Conservation (phyloP, 2,329 filamentous ascomycete species). For the Colletotrichum agaves region DNA sequence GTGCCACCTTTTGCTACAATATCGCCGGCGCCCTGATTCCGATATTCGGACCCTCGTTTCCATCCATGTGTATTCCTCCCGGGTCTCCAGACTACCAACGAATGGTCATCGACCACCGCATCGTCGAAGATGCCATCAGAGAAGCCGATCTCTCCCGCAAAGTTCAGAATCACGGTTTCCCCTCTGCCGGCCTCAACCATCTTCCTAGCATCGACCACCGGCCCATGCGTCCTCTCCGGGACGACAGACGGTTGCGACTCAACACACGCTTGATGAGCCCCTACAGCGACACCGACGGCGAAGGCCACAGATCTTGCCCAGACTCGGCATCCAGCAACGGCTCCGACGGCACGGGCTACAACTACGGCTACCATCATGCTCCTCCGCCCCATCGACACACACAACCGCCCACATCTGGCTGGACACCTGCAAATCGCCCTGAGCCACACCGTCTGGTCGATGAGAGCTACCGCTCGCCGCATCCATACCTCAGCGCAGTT, state of each 20-base stretch:
- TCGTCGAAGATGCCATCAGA: slow-evolving; percentile 63
- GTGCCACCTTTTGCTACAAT: slow-evolving; percentile 86
- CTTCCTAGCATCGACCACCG: slow-evolving; percentile 20
- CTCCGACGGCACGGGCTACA: slow-evolving; percentile 29
- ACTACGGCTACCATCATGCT: slow-evolving; percentile 22
- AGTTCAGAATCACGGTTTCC: slow-evolving; percentile 44
- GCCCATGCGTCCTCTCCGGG: slow-evolving; percentile 36
- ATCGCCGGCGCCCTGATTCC: slow-evolving; percentile 90
- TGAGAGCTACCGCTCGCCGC: slow-evolving; percentile 42
- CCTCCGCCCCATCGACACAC: slow-evolving; percentile 7
- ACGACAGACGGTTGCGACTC: slow-evolving; percentile 43
- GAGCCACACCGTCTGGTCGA: slow-evolving; percentile 33
- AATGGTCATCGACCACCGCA: slow-evolving; percentile 71
- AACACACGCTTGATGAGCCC: slow-evolving; percentile 45
- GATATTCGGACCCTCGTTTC: slow-evolving; percentile 87
- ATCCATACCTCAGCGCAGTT: slow-evolving; percentile 57
- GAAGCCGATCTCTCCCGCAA: slow-evolving; percentile 59
- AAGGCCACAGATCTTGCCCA: slow-evolving; percentile 43
- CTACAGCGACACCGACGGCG: slow-evolving; percentile 55
- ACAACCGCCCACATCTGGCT: slow-evolving; percentile 39
- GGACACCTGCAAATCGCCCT: slow-evolving; percentile 44
- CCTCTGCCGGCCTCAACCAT: slow-evolving; percentile 21
- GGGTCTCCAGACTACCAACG: slow-evolving; percentile 71
- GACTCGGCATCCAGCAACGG: slow-evolving; percentile 40
- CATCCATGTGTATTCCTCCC: slow-evolving; percentile 73